Percentiles rank a stretch among this genome's conserved stretches.
These are phyloP conservation scores for Pseudozyma hubeiensis DNA, from an alignment of 1,284 basidiomycete species.

Conservation along the genomic window DNA sequence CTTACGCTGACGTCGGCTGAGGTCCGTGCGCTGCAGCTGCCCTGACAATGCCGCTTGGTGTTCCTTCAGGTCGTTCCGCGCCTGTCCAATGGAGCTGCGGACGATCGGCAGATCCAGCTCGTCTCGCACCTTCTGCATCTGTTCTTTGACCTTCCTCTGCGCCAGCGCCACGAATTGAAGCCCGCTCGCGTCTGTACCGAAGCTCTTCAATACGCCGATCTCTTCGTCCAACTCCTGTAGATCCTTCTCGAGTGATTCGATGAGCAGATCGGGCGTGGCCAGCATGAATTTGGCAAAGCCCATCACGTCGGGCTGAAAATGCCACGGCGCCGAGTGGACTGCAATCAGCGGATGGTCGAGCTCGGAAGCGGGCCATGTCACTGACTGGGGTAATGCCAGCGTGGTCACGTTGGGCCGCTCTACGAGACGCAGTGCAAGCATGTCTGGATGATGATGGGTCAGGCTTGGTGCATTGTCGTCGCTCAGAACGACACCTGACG, in stretches of 20 bases:
- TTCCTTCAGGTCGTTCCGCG: constrained; percentile 75
- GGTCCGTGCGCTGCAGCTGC: constrained; percentile 27
- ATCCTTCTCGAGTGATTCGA: constrained; percentile 79
- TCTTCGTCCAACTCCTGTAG: constrained; percentile 80
- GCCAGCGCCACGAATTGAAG: constrained; percentile 84
- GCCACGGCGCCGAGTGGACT: constrained; percentile 89
- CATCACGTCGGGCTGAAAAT: constrained; percentile 93
- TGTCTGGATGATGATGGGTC: constrained; percentile 65
- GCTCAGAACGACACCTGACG: constrained; percentile 7
- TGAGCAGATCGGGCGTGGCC: constrained; percentile 82
- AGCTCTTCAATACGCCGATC: constrained; percentile 68
- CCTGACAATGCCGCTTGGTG: constrained; percentile 45
- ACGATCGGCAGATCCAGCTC: constrained; percentile 59
- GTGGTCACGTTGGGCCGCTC: constrained; percentile 94
- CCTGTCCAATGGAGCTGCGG: constrained; percentile 52
- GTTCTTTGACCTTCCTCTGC: constrained; percentile 57
- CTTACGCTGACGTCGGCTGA: constrained; percentile 52
- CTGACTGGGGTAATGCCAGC: constrained; percentile 89
- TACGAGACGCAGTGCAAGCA: constrained; percentile 85
- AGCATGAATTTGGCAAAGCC: constrained; percentile 94
- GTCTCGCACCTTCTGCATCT: constrained; percentile 56
- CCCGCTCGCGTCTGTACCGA: constrained; percentile 79
- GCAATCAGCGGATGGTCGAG: constrained; percentile 75
- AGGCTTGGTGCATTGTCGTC: constrained; percentile 16
- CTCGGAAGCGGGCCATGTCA: constrained; percentile 80